Conservation (phyloP, 2,329 filamentous ascomycete genomes). For the Arthrobotrys sinensis region DNA sequence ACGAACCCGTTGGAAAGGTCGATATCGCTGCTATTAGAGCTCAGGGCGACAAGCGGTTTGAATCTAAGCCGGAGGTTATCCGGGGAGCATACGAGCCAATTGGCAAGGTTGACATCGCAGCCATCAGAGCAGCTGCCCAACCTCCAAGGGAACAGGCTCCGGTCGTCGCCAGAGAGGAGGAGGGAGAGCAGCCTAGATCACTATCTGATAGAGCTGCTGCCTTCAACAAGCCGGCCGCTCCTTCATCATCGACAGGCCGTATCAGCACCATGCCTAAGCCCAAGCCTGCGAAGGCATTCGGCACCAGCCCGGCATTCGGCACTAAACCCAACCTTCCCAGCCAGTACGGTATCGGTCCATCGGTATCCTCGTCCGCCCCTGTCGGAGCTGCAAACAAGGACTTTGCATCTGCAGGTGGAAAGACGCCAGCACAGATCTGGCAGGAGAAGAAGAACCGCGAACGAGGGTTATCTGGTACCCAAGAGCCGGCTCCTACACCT, state of each 20-base stretch:
- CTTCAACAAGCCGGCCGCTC: conserved; percentile 72
- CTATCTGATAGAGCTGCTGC: conserved; percentile 83
- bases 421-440: conserved; percentile 97
- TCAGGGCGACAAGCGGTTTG: conserved; percentile 78
- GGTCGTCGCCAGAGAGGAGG: conserved; percentile 66
- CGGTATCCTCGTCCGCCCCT: conserved; percentile 74
- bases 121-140: conserved; percentile 87
- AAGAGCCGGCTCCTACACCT: conserved; percentile 68
- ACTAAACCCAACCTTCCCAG: conserved; percentile 90
- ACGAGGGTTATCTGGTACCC: conserved; percentile 73
- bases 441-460: conserved; percentile 95
- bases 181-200: conserved; percentile 73
- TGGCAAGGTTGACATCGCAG: conserved; percentile 96
- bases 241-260: conserved; percentile 76
- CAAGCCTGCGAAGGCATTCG: conserved; percentile 92
- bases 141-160: conserved; percentile 70
- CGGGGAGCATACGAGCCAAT: conserved; percentile 96
- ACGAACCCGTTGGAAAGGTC: conserved; percentile 97
- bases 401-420: conserved; percentile 94
- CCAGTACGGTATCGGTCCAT: conserved; percentile 75
- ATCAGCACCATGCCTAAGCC: conserved; percentile 92
- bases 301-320: conserved; percentile 77
- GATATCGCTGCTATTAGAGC: conserved; percentile 91
- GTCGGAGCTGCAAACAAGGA: conserved; percentile 88
- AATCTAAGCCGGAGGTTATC: conserved; percentile 86